Evolutionary conservation across 2,329 filamentous ascomycete species (phyloP), one percentile per base, ranked within the genome.

Genomic region (Botrytis tulipae): DNA sequence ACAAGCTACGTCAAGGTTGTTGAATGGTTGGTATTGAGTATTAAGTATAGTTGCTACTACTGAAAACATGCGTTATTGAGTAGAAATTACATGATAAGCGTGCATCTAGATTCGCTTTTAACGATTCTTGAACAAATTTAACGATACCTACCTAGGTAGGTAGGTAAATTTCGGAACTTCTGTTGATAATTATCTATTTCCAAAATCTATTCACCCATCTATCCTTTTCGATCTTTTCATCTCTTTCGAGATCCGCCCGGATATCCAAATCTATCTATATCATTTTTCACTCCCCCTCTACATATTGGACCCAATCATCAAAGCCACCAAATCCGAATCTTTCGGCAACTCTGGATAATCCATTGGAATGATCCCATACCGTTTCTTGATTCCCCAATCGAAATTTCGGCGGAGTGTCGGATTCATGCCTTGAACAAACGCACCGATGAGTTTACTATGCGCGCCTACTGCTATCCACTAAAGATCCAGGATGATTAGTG

Each of bases 341-440:
- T 83, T 78, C 0, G 77, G 77, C 46, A 78, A 62, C 63, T 78
- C 77, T 4, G 77, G 77, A 75, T 78, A 78, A 73, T 78, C 77
- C 76, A 78, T 78, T 6, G 76, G 70, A 25, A 78, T 70, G 42
- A 78, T 63, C 9, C 82, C 32, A 81, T 80, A 80, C 65, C 77
- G 79, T 7, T 76, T 78, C 62, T 78, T 75, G 1, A 76, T 75
- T 4, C 73, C 70, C 73, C 77, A 74, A 66, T 81, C 66, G 42
- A 80, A 84, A 8, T 78, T 80, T 51, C 65, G 70, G n/a, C 80
- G 77, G 8, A 84, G 78, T 12, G 81, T 76, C 4, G 80, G 78
- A 74, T 86, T 86, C 78, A 86, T 84, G 29, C 84, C 84, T 29
- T 80, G 78, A 46, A 84, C 82, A 82, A 84, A 86, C 51, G 79